A percentile compares a stretch with the other conserved stretches of the same genome.
phyloP scores from a whole-genome alignment of 192 early-diverging fungal species.

The Backusella tarrabulga region DNA sequence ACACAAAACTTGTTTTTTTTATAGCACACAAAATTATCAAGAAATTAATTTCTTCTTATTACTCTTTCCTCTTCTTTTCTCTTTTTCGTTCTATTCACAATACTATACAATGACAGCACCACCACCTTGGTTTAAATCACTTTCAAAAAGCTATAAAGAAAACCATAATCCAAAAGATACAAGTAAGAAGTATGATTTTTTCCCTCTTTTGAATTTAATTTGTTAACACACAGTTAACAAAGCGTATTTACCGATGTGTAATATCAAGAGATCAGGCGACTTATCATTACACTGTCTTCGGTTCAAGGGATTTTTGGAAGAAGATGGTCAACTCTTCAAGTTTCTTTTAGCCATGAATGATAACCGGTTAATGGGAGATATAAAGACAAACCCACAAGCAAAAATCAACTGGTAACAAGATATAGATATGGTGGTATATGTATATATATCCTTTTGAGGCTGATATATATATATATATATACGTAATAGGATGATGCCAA shows the following conservation, averaged over 20 bases:
- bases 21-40: not conserved
- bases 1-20: not conserved
- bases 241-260: conserved; percentile 37
- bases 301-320: conserved; percentile 66
- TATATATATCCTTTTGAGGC: not conserved
- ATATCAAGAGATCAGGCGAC: conserved; percentile 42
- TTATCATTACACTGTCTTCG: conserved; percentile 56
- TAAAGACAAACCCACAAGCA: conserved; percentile 63
- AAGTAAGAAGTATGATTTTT: not conserved
- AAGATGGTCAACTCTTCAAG: conserved; percentile 59
- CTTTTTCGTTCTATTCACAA: not conserved
- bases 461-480: not conserved
- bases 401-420: conserved; percentile 59
- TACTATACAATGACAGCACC: not conserved
- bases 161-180: conserved; percentile 23
- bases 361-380: conserved; percentile 65
- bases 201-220: not conserved
- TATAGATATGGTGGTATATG: not conserved
- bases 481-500: conserved; percentile 63
- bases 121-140: conserved; percentile 21
- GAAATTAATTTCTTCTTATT: not conserved
- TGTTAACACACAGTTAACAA: not conserved
- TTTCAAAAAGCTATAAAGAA: conserved; percentile 33
- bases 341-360: conserved; percentile 70
- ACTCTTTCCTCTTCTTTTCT: not conserved